Evolutionary conservation across 306 rosid species (phyloP), one percentile per base, ranked within the genome.

Genomic region (Astragalus membranaceus): DNA sequence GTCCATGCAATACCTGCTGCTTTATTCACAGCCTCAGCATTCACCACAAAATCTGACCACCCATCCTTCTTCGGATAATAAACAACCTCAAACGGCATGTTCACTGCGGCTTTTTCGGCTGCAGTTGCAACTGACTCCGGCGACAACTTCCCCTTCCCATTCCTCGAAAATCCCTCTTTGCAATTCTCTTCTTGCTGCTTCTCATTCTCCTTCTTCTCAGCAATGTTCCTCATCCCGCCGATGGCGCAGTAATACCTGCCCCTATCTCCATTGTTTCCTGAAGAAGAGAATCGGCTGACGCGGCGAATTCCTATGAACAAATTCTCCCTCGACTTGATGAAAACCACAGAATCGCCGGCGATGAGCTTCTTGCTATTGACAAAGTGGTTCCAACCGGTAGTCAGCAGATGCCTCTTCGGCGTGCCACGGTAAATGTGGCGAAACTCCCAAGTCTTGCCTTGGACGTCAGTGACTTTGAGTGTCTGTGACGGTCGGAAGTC

Each of bases 331-430:
- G 74, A 52, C 77, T 73, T 84, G 64, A 84, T 81, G 69, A 88
- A 86, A 17, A 90, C 82, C 2, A 88, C 90, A 0, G 92, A 77
- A 66, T 90, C 96, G 0, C 88, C 90, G 0, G 96, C 85, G 30
- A 88, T 72, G 44, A 90, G 77, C 80, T 77, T 88, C 88, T 90
- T 90, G 47, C 39, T 11, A 70, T 88, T 86, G 49, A 88, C 95
- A 62, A 86, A 90, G 79, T 76, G 84, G 65, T 87, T 87, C 96
- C 96, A 90, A 1, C 96, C 96, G 9, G 92, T 81, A 13, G 96
- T 90, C 2, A 90, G 87, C 81, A 90, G 35, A 77, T 90, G 95
- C 23, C 92, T 80, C 74, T 86, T 65, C 5, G 96, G 95, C 3
- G 88, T 88, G 0, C 92, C 96, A 5, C 95, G 84, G 72, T 73